phyloP scores from a whole-genome alignment of 2,329 filamentous ascomycete species.

The Ophiostoma quercus region DNA sequence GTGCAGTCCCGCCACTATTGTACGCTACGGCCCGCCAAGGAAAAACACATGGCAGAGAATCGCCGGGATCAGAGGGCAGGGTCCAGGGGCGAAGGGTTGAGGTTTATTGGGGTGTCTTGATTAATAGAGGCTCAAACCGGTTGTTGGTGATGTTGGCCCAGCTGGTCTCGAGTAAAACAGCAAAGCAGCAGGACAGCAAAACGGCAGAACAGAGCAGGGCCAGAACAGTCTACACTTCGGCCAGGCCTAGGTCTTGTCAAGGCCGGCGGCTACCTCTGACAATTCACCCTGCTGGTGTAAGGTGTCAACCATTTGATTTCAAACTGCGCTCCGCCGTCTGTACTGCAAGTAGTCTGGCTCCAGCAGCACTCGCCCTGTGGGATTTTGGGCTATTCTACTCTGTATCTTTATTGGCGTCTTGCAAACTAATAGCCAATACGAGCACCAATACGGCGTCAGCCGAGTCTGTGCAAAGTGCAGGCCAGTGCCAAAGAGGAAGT shows the following conservation, averaged over 20 bases:
- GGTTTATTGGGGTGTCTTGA: too few relatives aligned
- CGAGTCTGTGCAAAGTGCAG: not conserved
- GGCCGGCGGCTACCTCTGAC: not conserved
- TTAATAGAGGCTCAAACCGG: too few relatives aligned
- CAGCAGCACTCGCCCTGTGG: not conserved
- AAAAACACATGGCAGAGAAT: not conserved
- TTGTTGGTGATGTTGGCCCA: not conserved
- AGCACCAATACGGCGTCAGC: not conserved
- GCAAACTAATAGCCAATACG: not conserved
- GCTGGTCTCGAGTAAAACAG: not conserved
- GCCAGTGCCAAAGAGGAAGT: slow-evolving; percentile 5
- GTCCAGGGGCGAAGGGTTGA: not conserved
- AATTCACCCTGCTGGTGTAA: not conserved
- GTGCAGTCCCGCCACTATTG: not conserved
- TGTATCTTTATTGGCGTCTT: not conserved
- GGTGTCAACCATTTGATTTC: not conserved
- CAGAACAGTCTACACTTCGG: too few relatives aligned
- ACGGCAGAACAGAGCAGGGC: too few relatives aligned
- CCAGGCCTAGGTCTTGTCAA: too few relatives aligned
- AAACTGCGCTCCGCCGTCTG: not conserved
- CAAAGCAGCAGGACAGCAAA: too few relatives aligned
- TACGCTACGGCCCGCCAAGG: not conserved
- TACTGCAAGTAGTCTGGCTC: not conserved
- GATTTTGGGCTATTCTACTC: not conserved
- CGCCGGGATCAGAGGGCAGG: not conserved